Percentiles rank a stretch among this genome's conserved stretches.
These are phyloP conservation scores for Platismatia glauca DNA, from an alignment of 495 filamentous ascomycete genomes.

Conservation along the genomic window DNA sequence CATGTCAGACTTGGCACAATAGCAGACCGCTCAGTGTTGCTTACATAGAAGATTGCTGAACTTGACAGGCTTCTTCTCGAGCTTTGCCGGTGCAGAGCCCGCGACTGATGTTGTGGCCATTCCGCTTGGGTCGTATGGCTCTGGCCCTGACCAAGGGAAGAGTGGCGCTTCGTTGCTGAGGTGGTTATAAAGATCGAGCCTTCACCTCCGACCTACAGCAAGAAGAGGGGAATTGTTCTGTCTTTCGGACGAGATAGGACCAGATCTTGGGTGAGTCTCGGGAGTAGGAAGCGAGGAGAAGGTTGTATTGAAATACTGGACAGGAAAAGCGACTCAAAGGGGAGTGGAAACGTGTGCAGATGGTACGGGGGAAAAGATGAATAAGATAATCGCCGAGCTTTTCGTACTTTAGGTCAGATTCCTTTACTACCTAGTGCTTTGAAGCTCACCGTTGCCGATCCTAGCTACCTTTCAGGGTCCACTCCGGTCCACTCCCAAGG, in stretches of 20 bases:
- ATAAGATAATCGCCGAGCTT: not conserved
- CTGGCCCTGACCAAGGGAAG: slow-evolving; percentile 89
- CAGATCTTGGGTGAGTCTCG: not conserved
- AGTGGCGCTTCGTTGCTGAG: slow-evolving; percentile 72
- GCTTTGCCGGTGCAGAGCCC: slow-evolving; percentile 47
- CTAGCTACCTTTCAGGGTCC: not conserved
- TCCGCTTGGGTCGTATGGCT: slow-evolving; percentile 39
- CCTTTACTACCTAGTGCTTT: no score
- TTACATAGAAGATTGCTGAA: slow-evolving; percentile 91
- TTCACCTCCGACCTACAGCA: not conserved
- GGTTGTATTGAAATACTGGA: not conserved
- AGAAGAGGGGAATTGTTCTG: not conserved
- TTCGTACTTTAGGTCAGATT: no score
- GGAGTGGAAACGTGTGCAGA: not conserved
- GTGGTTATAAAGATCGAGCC: not conserved
- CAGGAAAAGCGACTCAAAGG: not conserved
- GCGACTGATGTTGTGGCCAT: slow-evolving; percentile 48
- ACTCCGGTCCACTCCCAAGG: not conserved
- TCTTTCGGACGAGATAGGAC: not conserved
- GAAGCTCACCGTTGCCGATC: not conserved
- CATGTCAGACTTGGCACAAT: slow-evolving; percentile 11
- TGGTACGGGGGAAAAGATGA: not conserved
- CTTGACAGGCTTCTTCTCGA: slow-evolving; percentile 99
- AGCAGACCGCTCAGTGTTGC: slow-evolving; percentile 22
- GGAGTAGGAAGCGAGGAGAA: not conserved